These are phyloP conservation scores for Hysterium pulicare DNA, from an alignment of 2,329 filamentous ascomycete species.

Conservation along the genomic window DNA sequence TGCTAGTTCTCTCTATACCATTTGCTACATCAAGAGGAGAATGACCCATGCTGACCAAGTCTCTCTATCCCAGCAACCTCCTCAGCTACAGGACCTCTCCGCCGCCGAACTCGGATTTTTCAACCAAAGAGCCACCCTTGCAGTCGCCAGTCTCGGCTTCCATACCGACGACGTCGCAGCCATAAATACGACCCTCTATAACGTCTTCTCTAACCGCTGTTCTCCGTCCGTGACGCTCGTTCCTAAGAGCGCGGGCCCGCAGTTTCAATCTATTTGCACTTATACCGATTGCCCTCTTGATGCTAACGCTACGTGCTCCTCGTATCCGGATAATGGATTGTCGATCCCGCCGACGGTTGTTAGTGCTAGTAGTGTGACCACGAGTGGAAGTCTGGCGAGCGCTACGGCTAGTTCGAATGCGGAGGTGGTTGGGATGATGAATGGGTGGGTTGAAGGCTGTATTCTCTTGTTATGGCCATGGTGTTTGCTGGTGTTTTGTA, in stretches of 20 bases:
- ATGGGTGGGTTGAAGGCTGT: no score
- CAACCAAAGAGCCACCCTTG: background rate
- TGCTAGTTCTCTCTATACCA: background rate
- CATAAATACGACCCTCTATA: background rate
- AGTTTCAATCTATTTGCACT: background rate
- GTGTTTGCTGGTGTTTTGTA: no score
- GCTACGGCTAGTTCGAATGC: no score
- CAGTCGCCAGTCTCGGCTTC: background rate
- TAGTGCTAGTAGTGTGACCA: background rate
- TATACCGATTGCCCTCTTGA: background rate
- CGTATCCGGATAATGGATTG: background rate
- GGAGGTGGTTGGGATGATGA: no score
- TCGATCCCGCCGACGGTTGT: background rate
- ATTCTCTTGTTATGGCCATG: no score
- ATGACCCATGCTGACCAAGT: no score
- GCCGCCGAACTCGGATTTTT: background rate
- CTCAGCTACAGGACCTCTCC: background rate
- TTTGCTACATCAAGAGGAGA: background rate
- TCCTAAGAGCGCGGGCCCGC: background rate
- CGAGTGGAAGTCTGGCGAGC: no score
- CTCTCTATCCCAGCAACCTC: background rate
- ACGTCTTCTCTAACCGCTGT: background rate
- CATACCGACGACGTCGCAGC: background rate
- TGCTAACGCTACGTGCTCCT: background rate
- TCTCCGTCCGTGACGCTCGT: background rate